Evolutionary conservation across 129 eudicot species (phyloP), one percentile per base, ranked within the genome.

Genomic region (Pittosporum tobira): DNA sequence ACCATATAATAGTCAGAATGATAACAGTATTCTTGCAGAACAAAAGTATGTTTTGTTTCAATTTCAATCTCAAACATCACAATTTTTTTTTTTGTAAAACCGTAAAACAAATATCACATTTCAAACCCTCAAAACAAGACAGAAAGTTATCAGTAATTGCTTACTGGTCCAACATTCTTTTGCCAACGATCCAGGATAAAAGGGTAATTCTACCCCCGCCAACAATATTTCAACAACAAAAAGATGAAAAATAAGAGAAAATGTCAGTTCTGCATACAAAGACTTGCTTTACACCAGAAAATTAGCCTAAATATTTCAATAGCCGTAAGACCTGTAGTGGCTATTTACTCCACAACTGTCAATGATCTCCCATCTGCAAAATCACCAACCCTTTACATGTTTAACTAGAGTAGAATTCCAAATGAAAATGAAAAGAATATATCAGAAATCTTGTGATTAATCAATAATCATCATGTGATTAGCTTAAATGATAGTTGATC

Each of bases 351-450:
- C 57, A 71, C 73, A 57, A 57, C 49, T 14, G 36, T 38, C 46
- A 54, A 59, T 26, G 73, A 26, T 38, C 53, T 67, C 65, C 63
- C 60, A 58, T 64, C 85, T 75, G 78, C 70, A 59, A 69, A 66
- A 70, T 10, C 51, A 66, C 16, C 34, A 52, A 26, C 40, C 45
- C 0, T 6, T 22, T 18, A 30, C 43, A 0, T 2, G 29, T 52
- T 19, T 19, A n/a, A n/a, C n/a, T n/a, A 28, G 38, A 23, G 1
- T 0, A 50, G 22, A n/a, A 24, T 7, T 44, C 15, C 13, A 9
- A 38, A 7, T 0, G 15, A 51, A 2, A 20, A 36, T 23, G 10
- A 5, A n/a, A 13, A 48, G 13, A 12, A 10, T 16, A 23, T 8
- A 18, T 7, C 4, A 27, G 44, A 31, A 26, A 34, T 61, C 9